A percentile compares a stretch with the other conserved stretches of the same genome.
Conservation (phyloP, 2,329 filamentous ascomycete species). For the Fusarium pilosicola region DNA sequence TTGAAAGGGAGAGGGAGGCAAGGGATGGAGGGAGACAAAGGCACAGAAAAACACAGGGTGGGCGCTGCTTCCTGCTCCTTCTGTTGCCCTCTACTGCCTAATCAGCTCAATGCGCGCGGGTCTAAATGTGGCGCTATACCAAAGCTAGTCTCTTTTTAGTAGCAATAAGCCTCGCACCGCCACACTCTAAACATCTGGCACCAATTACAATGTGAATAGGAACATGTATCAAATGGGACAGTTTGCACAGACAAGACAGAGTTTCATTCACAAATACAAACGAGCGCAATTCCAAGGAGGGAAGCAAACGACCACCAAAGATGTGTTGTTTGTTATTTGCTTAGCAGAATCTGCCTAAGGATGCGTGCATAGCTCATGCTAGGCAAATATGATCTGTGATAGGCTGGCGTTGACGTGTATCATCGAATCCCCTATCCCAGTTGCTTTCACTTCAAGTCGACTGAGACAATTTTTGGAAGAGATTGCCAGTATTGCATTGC, state of each 20-base stretch:
- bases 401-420: neutral
- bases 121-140: constrained; percentile 12
- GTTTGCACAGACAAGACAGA: constrained; percentile 7
- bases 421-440: neutral
- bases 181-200: constrained; percentile 23
- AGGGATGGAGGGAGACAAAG: constrained; percentile 13
- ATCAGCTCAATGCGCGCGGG: constrained; percentile 24
- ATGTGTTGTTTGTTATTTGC: neutral
- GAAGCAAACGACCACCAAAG: neutral
- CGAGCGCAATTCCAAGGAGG: neutral
- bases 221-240: constrained; percentile 18
- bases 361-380: neutral
- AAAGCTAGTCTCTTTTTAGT: constrained; percentile 27
- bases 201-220: constrained; percentile 25
- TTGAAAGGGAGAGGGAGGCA: constrained; percentile 20
- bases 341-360: neutral
- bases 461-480: neutral
- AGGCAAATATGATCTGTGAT: neutral
- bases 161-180: constrained; percentile 33
- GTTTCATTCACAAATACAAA: neutral
- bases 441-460: neutral
- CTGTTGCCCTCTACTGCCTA: constrained; percentile 29
- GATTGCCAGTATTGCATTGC: neutral
- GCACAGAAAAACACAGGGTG: constrained; percentile 44
- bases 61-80: constrained; percentile 36